A percentile compares a stretch with the other conserved stretches of the same genome.
These are phyloP conservation scores for Coemansia sp. DNA, from an alignment of 192 early-diverging fungal genomes.

Conservation along the genomic window DNA sequence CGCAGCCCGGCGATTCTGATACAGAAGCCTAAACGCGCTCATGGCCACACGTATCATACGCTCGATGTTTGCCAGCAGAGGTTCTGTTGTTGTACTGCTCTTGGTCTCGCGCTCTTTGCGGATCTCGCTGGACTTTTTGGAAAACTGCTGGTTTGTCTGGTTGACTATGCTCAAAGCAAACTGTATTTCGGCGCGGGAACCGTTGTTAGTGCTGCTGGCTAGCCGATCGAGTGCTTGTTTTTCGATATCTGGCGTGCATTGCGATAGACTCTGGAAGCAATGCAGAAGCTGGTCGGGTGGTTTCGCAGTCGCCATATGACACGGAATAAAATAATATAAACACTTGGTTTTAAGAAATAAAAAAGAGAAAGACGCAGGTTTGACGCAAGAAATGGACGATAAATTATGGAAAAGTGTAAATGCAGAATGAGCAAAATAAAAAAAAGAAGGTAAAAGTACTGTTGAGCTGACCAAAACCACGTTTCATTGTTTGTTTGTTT, in stretches of 20 bases:
- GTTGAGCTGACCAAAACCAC: background rate
- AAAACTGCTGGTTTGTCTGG: conserved; percentile 44
- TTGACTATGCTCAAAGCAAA: conserved; percentile 41
- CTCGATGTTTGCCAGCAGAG: conserved; percentile 14
- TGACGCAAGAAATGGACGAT: background rate
- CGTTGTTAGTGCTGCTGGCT: background rate
- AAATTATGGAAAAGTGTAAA: conserved; percentile 8
- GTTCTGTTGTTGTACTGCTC: background rate
- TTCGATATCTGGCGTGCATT: conserved; percentile 31
- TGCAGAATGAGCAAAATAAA: conserved; percentile 8
- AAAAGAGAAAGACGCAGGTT: background rate
- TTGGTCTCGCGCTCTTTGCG: conserved; percentile 7
- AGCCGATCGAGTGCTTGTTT: conserved; percentile 28
- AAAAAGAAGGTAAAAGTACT: background rate
- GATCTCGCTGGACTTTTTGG: conserved; percentile 21
- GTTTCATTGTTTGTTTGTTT: conserved; percentile 1
- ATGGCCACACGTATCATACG: conserved; percentile 23
- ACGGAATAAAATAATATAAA: background rate
- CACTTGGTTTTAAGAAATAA: too few species aligned
- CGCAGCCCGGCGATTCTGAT: conserved; percentile 21
- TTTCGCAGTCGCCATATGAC: conserved; percentile 9
- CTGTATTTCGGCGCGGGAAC: conserved; percentile 27
- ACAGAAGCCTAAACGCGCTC: conserved; percentile 29
- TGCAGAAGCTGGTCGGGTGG: conserved; percentile 11
- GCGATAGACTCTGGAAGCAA: conserved; percentile 19